A percentile compares a stretch with the other conserved stretches of the same genome.
phyloP scores from a whole-genome alignment of 2,329 filamentous ascomycete species.

The Fusarium secorum region DNA sequence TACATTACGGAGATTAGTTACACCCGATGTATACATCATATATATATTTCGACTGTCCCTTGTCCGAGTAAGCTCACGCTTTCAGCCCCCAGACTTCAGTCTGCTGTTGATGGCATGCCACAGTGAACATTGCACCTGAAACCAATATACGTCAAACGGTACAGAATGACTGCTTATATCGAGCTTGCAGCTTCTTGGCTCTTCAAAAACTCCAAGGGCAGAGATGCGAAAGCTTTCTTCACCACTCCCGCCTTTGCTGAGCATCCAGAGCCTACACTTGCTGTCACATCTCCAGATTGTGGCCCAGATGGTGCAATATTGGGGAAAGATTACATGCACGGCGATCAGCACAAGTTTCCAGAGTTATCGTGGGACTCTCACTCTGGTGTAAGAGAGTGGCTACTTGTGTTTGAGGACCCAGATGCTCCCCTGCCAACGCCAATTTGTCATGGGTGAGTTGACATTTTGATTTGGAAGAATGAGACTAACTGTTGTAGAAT shows the following conservation, averaged over 20 bases:
- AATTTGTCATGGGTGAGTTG: constrained; percentile 54
- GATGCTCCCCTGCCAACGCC: constrained; percentile 56
- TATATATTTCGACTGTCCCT: not conserved
- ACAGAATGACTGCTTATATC: constrained; percentile 42
- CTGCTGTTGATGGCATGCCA: not conserved
- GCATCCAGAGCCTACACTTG: constrained; percentile 48
- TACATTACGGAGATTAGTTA: not conserved
- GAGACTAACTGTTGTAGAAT: constrained; percentile 16
- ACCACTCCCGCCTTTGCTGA: constrained; percentile 47
- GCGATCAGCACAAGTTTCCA: constrained; percentile 52
- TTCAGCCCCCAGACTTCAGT: not conserved
- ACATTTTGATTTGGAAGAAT: too few species aligned
- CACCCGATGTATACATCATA: not conserved
- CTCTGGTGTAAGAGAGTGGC: constrained; percentile 52
- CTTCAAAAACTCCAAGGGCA: constrained; percentile 49
- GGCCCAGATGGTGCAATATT: constrained; percentile 50
- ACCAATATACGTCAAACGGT: not conserved
- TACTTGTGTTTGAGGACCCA: constrained; percentile 57
- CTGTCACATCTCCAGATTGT: constrained; percentile 51
- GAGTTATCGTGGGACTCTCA: constrained; percentile 51
- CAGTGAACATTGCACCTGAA: not conserved
- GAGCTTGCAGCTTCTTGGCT: constrained; percentile 51
- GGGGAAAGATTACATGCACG: constrained; percentile 48
- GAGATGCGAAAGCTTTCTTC: constrained; percentile 51
- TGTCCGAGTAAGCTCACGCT: not conserved